Evolutionary conservation across 805 yeast genomes (phyloP).

Genomic region (Metschnikowia orientalis): DNA sequence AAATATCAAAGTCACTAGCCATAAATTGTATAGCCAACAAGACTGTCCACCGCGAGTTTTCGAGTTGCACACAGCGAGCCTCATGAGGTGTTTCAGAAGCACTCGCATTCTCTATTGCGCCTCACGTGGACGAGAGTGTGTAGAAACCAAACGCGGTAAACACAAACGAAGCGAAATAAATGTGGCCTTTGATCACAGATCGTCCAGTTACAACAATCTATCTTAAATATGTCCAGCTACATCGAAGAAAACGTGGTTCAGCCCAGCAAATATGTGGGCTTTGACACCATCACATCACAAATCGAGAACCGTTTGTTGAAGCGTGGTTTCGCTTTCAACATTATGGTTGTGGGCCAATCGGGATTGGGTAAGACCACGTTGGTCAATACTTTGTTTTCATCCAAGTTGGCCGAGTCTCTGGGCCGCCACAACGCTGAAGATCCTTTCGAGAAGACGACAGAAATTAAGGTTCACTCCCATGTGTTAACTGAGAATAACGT

Average conservation of each 20-base stretch:
- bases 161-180: constrained; percentile 3
- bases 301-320: constrained; percentile 88
- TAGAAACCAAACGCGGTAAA: constrained; percentile 8
- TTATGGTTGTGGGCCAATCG: constrained; percentile 87
- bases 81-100: too few species aligned
- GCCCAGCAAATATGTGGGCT: constrained; percentile 86
- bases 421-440: constrained; percentile 68
- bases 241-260: constrained; percentile 26
- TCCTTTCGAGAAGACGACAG: constrained; percentile 82
- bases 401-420: constrained; percentile 67
- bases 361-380: constrained; percentile 94
- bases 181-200: constrained; percentile 2
- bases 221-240: constrained; percentile 16
- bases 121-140: constrained; percentile 7
- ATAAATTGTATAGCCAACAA: too few species aligned
- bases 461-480: constrained; percentile 68
- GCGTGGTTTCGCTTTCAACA: constrained; percentile 89
- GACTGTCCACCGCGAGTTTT: too few species aligned
- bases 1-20: too few species aligned
- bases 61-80: too few species aligned
- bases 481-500: constrained; percentile 82
- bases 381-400: constrained; percentile 83
- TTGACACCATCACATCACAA: constrained; percentile 93
- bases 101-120: constrained; percentile 2
- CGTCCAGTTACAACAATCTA: neutral